A percentile compares a stretch with the other conserved stretches of the same genome.
These are phyloP conservation scores for Dipteronia dyeriana DNA, from an alignment of 345 rosid genomes.

Conservation along the genomic window DNA sequence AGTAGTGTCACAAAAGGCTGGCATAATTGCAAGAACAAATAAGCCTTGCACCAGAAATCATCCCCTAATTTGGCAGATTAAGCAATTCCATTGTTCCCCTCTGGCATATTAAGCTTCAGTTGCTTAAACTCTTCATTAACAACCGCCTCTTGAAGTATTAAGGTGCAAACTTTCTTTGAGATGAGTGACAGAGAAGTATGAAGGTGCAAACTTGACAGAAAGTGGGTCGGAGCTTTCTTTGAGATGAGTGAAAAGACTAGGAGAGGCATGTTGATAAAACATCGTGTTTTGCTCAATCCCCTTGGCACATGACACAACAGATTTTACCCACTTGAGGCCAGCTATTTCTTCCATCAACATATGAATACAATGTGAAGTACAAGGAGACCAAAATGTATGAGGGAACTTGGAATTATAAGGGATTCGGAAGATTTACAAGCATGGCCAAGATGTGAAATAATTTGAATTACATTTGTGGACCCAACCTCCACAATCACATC, in stretches of 20 bases:
- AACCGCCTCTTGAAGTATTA: slow-evolving; percentile 39
- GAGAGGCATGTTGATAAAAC: slow-evolving; percentile 29
- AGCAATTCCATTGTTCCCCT: slow-evolving; percentile 31
- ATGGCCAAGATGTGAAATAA: slow-evolving; percentile 35
- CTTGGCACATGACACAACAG: slow-evolving; percentile 36
- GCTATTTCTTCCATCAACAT: slow-evolving; percentile 49
- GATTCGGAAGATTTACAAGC: slow-evolving; percentile 37
- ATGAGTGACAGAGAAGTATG: slow-evolving; percentile 32
- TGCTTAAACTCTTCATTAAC: slow-evolving; percentile 53
- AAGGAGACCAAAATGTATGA: slow-evolving; percentile 45
- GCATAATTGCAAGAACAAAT: slow-evolving; percentile 34
- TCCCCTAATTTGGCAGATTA: slow-evolving; percentile 44
- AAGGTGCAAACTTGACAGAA: slow-evolving; percentile 37
- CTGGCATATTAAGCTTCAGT: slow-evolving; percentile 34
- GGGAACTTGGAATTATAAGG: slow-evolving; percentile 38
- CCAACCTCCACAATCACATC: slow-evolving; percentile 41
- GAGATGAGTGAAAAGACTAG: slow-evolving; percentile 22
- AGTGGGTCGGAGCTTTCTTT: slow-evolving; percentile 25
- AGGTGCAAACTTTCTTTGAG: slow-evolving; percentile 38
- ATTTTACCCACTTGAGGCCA: slow-evolving; percentile 39
- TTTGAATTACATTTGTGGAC: slow-evolving; percentile 40
- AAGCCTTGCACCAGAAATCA: slow-evolving; percentile 46
- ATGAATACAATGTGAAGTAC: slow-evolving; percentile 35
- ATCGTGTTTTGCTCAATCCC: slow-evolving; percentile 40
- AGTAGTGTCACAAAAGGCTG: slow-evolving; percentile 44